A percentile compares a stretch with the other conserved stretches of the same genome.
Evolutionary conservation across 2,329 filamentous ascomycete genomes (phyloP).

Genomic region (Emmonsiellopsis sp.): DNA sequence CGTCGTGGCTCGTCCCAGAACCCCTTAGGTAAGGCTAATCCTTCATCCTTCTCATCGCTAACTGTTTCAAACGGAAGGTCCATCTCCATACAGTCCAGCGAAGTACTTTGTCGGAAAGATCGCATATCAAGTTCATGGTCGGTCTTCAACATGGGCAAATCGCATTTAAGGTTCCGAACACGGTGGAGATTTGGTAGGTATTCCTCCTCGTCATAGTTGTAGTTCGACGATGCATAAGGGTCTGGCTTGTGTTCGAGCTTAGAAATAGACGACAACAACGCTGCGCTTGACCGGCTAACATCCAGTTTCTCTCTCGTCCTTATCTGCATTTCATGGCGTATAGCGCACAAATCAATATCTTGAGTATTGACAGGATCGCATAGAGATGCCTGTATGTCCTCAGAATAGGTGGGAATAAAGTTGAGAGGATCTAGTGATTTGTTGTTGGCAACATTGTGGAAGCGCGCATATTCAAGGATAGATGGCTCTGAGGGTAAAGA

Average conservation of each 20-base stretch:
- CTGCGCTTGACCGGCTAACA: conserved; percentile 20
- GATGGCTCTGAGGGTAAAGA: conserved; percentile 22
- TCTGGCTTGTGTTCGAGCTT: background rate
- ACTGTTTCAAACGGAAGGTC: conserved; percentile 26
- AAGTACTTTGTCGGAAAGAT: conserved; percentile 23
- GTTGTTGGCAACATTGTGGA: conserved; percentile 32
- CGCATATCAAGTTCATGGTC: conserved; percentile 38
- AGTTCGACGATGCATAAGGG: background rate
- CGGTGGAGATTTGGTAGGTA: conserved; percentile 14
- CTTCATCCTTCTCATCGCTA: conserved; percentile 33
- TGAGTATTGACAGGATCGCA: conserved; percentile 7
- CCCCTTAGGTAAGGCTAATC: conserved; percentile 31
- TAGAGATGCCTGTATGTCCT: conserved; percentile 5
- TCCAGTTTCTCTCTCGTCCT: conserved; percentile 23
- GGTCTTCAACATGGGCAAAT: conserved; percentile 37
- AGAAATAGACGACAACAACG: conserved; percentile 22
- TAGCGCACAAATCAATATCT: background rate
- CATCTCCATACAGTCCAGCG: conserved; percentile 19
- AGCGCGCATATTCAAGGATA: conserved; percentile 39
- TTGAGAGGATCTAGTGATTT: conserved; percentile 21
- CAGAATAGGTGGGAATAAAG: conserved; percentile 6
- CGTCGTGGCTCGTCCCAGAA: conserved; percentile 21
- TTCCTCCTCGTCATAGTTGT: conserved; percentile 12
- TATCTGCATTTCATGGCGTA: background rate
- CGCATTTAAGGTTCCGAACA: conserved; percentile 26